Conservation (phyloP, 2,329 filamentous ascomycete species). For the Diaporthe humulicola region DNA sequence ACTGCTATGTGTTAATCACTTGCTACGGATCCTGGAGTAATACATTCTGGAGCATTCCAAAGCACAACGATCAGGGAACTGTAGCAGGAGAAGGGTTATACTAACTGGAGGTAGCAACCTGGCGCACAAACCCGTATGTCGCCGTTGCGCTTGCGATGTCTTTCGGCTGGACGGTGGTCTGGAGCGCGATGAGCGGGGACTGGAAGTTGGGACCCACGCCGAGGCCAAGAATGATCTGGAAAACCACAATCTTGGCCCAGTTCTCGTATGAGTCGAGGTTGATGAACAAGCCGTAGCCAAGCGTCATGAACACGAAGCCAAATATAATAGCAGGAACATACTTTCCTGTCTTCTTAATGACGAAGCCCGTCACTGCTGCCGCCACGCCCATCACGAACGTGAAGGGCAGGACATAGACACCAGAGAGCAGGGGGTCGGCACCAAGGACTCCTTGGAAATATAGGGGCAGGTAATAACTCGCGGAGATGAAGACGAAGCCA, state of each 20-base stretch:
- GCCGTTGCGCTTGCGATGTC: constrained; percentile 75
- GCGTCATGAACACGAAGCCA: constrained; percentile 66
- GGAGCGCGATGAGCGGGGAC: constrained; percentile 72
- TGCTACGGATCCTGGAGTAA: no score
- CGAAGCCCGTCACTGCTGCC: constrained; percentile 56
- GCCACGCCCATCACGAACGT: constrained; percentile 61
- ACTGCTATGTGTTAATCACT: no score
- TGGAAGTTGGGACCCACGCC: constrained; percentile 75
- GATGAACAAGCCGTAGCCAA: constrained; percentile 71
- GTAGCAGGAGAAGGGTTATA: no score
- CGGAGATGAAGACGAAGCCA: constrained; percentile 72
- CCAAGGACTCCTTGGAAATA: constrained; percentile 79
- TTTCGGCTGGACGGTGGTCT: constrained; percentile 69
- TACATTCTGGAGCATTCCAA: no score
- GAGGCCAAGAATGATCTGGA: constrained; percentile 70
- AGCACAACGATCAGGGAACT: no score
- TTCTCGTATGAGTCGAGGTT: constrained; percentile 65
- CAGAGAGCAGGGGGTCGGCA: constrained; percentile 71
- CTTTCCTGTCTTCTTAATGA: constrained; percentile 67
- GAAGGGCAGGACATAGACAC: constrained; percentile 73
- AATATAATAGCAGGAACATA: constrained; percentile 68
- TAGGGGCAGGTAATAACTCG: constrained; percentile 79
- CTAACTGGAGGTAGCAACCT: constrained; percentile 68
- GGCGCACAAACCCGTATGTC: constrained; percentile 71
- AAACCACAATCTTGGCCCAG: constrained; percentile 63